Percentiles rank a stretch among this genome's conserved stretches.
Evolutionary conservation across 345 rosid genomes (phyloP).

Genomic region (Camelina hispida): DNA sequence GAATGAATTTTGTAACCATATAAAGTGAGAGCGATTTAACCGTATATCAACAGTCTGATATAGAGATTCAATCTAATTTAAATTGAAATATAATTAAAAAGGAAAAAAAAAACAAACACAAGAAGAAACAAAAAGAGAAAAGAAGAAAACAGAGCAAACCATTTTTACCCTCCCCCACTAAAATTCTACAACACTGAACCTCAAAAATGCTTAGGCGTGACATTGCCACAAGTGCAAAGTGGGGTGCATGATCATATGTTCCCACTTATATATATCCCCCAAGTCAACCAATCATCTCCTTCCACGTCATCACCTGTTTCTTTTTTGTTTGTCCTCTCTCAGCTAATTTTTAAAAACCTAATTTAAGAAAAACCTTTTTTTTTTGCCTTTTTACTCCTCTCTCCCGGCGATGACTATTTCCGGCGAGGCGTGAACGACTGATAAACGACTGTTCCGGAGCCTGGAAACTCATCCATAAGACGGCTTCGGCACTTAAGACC

Average conservation of each 20-base stretch:
- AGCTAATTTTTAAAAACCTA: slow-evolving; percentile 40
- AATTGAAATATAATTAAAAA: background rate
- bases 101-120: slow-evolving; percentile 9
- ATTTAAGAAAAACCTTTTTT: slow-evolving; percentile 15
- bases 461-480: slow-evolving; percentile 70
- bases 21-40: slow-evolving; percentile 18
- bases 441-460: slow-evolving; percentile 68
- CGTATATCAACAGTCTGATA: slow-evolving; percentile 30
- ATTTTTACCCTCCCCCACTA: slow-evolving; percentile 49
- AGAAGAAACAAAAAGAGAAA: slow-evolving; percentile 2
- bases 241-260: slow-evolving; percentile 89
- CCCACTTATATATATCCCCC: slow-evolving; percentile 45
- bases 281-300: slow-evolving; percentile 53
- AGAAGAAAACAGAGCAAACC: slow-evolving; percentile 5
- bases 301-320: slow-evolving; percentile 51
- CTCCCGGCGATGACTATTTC: slow-evolving; percentile 42
- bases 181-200: slow-evolving; percentile 53
- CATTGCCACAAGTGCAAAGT: slow-evolving; percentile 57
- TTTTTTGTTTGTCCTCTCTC: slow-evolving; percentile 1
- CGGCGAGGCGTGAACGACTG: slow-evolving; percentile 86
- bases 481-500: slow-evolving; percentile 82
- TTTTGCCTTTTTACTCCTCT: background rate
- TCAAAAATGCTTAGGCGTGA: slow-evolving; percentile 89
- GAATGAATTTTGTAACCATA: slow-evolving; percentile 27
- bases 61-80: slow-evolving; percentile 25